A percentile compares a stretch with the other conserved stretches of the same genome.
Conservation (phyloP, 768 basidiomycete genomes). For the Rhizopogon rudus region DNA sequence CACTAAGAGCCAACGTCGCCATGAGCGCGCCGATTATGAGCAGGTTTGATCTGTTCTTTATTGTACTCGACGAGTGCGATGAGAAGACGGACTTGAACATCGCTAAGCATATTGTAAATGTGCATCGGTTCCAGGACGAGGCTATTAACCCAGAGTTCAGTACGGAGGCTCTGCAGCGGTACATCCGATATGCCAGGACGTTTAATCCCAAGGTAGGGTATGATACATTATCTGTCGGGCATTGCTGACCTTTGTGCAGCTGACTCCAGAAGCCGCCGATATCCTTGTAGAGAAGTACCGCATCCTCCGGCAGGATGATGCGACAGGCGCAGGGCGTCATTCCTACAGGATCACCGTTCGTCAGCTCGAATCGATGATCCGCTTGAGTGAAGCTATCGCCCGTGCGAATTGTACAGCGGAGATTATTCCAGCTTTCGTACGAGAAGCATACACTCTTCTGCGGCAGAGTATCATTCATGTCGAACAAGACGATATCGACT, state of each 20-base stretch:
- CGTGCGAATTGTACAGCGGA: constrained; percentile 95
- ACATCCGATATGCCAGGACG: constrained; percentile 95
- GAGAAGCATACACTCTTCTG: constrained; percentile 91
- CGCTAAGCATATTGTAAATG: constrained; percentile 95
- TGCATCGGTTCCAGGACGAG: constrained; percentile 91
- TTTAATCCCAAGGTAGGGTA: constrained; percentile 88
- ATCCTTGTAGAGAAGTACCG: constrained; percentile 95
- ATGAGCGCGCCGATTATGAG: constrained; percentile 99
- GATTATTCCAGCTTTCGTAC: constrained; percentile 92
- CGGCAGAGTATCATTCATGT: constrained; percentile 99
- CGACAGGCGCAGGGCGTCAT: constrained; percentile 80
- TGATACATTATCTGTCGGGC: background rate
- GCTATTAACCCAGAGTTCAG: constrained; percentile 97
- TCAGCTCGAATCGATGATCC: constrained; percentile 98
- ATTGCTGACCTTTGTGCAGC: constrained; percentile 38
- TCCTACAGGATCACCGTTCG: constrained; percentile 98
- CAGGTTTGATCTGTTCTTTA: constrained; percentile 96
- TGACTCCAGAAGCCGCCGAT: constrained; percentile 89
- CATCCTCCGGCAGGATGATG: constrained; percentile 86
- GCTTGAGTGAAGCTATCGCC: constrained; percentile 94
- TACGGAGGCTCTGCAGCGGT: constrained; percentile 93
- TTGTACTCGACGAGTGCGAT: constrained; percentile 96
- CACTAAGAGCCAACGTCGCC: constrained; percentile 85
- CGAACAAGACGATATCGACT: constrained; percentile 97
- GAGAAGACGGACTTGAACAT: constrained; percentile 89